Evolutionary conservation across 495 filamentous ascomycete genomes (phyloP).

Genomic region (Neurospora sp.): DNA sequence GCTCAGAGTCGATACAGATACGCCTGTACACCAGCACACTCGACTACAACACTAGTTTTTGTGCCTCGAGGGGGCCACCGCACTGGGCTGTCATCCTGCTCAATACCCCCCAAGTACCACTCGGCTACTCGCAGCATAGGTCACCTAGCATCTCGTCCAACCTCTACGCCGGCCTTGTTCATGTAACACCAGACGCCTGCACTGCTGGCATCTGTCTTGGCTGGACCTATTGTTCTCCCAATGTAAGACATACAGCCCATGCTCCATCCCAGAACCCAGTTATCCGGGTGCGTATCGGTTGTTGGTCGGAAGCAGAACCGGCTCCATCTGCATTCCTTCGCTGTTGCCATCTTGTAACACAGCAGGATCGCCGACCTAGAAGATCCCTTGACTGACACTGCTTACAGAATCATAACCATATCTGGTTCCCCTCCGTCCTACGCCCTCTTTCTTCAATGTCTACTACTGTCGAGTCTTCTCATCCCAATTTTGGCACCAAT

Average conservation of each 20-base stretch:
- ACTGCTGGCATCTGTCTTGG: not conserved
- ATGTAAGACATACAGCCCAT: constrained; percentile 12
- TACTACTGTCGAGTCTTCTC: constrained; percentile 29
- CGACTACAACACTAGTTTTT: not conserved
- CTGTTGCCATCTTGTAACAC: not conserved
- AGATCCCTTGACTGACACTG: constrained; percentile 10
- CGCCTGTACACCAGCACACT: not conserved
- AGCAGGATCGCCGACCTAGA: constrained; percentile 1
- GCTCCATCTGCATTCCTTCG: not conserved
- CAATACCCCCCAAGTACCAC: constrained; percentile 5
- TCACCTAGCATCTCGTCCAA: not conserved
- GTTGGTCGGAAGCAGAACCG: constrained; percentile 8
- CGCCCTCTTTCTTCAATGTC: constrained; percentile 21
- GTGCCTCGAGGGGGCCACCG: not conserved
- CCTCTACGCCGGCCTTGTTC: not conserved
- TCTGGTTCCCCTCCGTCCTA: not conserved
- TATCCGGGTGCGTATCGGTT: constrained; percentile 17
- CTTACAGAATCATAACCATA: constrained; percentile 8
- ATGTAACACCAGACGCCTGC: constrained; percentile 3
- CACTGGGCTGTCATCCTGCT: constrained; percentile 1
- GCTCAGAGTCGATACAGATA: not conserved
- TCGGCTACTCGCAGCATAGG: constrained; percentile 1
- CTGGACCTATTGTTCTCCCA: constrained; percentile 1
- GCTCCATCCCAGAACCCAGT: constrained; percentile 16
- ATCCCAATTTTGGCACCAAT: constrained; percentile 31